Conservation (phyloP, 2,329 filamentous ascomycete species). For the Sphaceloma murrayae region DNA sequence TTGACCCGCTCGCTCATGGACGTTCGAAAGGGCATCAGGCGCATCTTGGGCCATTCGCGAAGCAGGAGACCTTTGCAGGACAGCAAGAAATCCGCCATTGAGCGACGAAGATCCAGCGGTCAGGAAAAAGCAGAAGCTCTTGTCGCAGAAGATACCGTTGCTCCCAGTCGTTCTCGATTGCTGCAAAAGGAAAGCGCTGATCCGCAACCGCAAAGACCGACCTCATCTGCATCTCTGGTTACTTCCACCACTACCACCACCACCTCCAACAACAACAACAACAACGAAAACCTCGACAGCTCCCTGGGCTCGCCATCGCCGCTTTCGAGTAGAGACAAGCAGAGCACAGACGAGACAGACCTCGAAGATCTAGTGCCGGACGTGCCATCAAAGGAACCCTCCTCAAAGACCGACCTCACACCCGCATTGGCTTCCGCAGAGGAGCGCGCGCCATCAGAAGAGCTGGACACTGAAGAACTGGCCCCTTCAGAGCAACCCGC, state of each 20-base stretch:
- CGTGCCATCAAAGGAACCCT: slow-evolving; percentile 2
- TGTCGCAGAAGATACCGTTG: slow-evolving; percentile 8
- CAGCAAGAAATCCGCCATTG: not conserved
- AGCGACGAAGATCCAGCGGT: not conserved
- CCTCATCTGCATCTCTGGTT: no score
- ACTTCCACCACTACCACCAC: slow-evolving; percentile 4
- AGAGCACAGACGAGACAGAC: slow-evolving; percentile 6
- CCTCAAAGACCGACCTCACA: not conserved
- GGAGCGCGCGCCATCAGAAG: not conserved
- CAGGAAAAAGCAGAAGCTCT: slow-evolving; percentile 6
- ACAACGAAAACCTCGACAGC: not conserved
- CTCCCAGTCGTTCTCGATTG: slow-evolving; percentile 10
- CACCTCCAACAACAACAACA: not conserved
- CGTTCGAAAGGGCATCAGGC: slow-evolving; percentile 10
- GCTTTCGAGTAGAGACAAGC: slow-evolving; percentile 7
- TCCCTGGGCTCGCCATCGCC: not conserved
- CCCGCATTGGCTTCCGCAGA: slow-evolving; percentile 9
- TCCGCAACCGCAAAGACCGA: slow-evolving; percentile 2
- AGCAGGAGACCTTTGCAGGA: not conserved
- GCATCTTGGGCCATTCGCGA: slow-evolving; percentile 7
- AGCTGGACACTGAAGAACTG: slow-evolving; percentile 3
- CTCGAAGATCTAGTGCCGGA: slow-evolving; percentile 2
- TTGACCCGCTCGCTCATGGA: slow-evolving; percentile 6
- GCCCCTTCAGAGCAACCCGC: slow-evolving; percentile 3
- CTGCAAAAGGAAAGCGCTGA: slow-evolving; percentile 13